Base-by-base conservation (phyloP, 139 green algal genomes). In the Deuterostichococcus epilithicus region DNA sequence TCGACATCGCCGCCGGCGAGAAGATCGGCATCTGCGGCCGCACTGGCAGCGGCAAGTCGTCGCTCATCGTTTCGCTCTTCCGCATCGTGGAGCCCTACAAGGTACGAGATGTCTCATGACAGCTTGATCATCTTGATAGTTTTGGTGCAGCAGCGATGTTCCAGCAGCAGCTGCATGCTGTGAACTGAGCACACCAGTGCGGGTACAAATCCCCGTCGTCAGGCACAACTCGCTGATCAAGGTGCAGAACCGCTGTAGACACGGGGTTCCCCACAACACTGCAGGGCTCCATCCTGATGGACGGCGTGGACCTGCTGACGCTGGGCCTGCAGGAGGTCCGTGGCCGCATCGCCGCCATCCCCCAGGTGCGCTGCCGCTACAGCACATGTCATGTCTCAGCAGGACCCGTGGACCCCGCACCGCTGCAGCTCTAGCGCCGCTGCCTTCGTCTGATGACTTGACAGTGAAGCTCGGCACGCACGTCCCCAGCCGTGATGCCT, bases 41-140 rank as follows among this genome's bases (percentile, higher is more conserved):
- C 73, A 97, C 92, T 6, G 93, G 93, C 73, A 88, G 81, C 36
- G 93, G 94, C 79, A 98, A 98, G 86, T 90, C 78, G 58, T 91
- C 84, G 6, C 82, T 98, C 25, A 86, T 98, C 38, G 83, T 96
- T 38, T 83, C 87, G 22, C 86, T 98, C 32, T 97, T 96, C 86
- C 81, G 79, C 10, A 69, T 98, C 78, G 90, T 97, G 66, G 94
- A 98, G 86, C 84, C 90, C 26, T 87, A 45, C 52, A 23, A 28
- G 52, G 52, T 63, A 13, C 13, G 42, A n/a, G n/a, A n/a, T n/a
- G n/a, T n/a, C n/a, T n/a, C n/a, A n/a, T n/a, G n/a, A n/a, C n/a
- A n/a, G n/a, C n/a, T n/a, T n/a, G n/a, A n/a, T n/a, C n/a, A n/a
- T n/a, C n/a, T n/a, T n/a, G n/a, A n/a, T n/a, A n/a, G n/a, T n/a